These are phyloP conservation scores for Chlamydomonas incerta DNA, from an alignment of 139 green algal species.

Conservation along the genomic window DNA sequence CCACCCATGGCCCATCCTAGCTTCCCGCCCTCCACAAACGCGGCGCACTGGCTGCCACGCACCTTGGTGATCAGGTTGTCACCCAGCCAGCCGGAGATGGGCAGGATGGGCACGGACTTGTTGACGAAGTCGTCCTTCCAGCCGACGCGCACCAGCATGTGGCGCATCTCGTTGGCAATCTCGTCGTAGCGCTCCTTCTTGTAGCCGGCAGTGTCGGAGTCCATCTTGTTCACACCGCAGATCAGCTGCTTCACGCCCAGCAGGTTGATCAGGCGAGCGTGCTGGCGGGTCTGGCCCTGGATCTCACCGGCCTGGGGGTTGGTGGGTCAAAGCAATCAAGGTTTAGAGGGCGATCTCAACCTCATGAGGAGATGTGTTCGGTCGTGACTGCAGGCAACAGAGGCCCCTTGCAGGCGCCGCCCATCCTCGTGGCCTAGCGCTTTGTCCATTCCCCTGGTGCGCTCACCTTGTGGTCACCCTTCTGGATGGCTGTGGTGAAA, in stretches of 20 bases:
- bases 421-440: no score
- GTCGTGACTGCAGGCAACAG: no score
- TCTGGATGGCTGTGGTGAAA: slow-evolving; percentile 98
- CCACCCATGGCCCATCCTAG: no score
- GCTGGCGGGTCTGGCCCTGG: slow-evolving; percentile 99
- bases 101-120: slow-evolving; percentile 92
- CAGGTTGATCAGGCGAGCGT: slow-evolving; percentile 97
- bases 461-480: slow-evolving; percentile 94
- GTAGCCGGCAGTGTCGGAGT: slow-evolving; percentile 94
- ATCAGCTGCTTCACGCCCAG: slow-evolving; percentile 99
- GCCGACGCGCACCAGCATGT: slow-evolving; percentile 88
- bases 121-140: slow-evolving; percentile 91
- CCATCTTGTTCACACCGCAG: slow-evolving; percentile 97
- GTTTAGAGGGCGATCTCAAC: no score
- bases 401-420: no score
- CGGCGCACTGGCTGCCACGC: no score
- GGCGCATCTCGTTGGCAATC: slow-evolving; percentile 97
- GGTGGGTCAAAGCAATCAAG: no score
- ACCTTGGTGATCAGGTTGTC: slow-evolving; percentile 98
- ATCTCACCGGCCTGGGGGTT: slow-evolving; percentile 88
- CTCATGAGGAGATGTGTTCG: no score
- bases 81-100: slow-evolving; percentile 99
- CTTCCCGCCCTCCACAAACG: no score
- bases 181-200: slow-evolving; percentile 95
- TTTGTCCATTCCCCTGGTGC: no score